Evolutionary conservation across 192 early-diverging fungal species (phyloP).

Genomic region (Dissophora ornata): DNA sequence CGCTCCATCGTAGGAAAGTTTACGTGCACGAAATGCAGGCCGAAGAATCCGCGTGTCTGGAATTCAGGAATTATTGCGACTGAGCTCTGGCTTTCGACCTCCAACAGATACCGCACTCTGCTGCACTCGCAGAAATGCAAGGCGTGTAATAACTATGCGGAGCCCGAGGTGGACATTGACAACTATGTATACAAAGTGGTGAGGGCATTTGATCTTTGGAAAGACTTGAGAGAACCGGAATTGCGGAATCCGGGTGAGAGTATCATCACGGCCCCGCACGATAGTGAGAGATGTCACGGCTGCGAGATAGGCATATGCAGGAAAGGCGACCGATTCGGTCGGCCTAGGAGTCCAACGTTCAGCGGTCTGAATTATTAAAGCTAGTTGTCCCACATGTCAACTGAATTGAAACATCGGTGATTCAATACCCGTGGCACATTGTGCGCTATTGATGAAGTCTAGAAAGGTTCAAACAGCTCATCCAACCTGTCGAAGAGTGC

Average conservation of each 20-base stretch:
- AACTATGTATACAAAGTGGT: conserved; percentile 6
- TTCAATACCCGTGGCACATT: no score
- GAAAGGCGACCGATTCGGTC: background rate
- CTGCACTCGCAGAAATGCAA: conserved; percentile 16
- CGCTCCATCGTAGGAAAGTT: background rate
- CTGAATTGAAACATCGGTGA: no score
- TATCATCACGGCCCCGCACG: conserved; percentile 1
- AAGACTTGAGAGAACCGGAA: background rate
- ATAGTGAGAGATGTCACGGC: conserved; percentile 18
- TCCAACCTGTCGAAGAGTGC: no score
- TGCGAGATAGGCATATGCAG: conserved; percentile 13
- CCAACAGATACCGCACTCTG: conserved; percentile 4
- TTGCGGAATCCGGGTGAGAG: background rate
- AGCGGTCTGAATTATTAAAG: no score
- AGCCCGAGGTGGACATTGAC: conserved; percentile 1
- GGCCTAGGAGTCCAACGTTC: no score
- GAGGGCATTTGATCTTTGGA: conserved; percentile 17
- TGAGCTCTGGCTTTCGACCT: background rate
- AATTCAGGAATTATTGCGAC: conserved; percentile 6
- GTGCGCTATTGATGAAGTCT: no score
- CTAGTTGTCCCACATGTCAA: no score
- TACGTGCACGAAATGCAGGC: background rate
- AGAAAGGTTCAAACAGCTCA: no score
- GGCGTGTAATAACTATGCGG: conserved; percentile 8
- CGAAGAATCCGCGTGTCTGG: conserved; percentile 2